Base-by-base conservation (phyloP, 768 basidiomycete species). In the Polyporus arcularius region DNA sequence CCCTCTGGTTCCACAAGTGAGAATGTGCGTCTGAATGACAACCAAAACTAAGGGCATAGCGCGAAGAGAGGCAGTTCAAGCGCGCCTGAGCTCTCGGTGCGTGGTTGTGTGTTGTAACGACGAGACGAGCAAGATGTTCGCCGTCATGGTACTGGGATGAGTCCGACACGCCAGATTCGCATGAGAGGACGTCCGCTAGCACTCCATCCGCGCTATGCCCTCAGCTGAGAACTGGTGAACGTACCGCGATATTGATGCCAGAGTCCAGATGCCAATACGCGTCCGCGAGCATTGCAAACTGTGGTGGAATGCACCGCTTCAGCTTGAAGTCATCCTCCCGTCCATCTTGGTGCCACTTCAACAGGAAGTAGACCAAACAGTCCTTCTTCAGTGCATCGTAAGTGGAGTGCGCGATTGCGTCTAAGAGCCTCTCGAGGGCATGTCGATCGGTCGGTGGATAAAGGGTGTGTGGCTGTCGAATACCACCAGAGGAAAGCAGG, bases 241-340 rank as follows among this genome's bases (percentile, higher is more conserved):
- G 63, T 72, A 92, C 91, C 49, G 81, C 71, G 53, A 89, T 71
- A 46, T 85, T 77, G n/a, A 80, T 77, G 11, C 88, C 89, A 2
- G 84, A 80, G 73, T 94, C 92, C 60, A 94, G 75, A 71, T 84
- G 75, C 88, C 89, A 94, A 75, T 94, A 94, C 68, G 92, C 92
- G 75, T 91, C 88, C n/a, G 89, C 84, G 49, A 94, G 80, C 4
- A 80, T 75, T 7, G 81, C 78, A 67, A 92, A 93, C 66, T 92
- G 92, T 3, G 90, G 87, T 4, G 89, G 85, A 61, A 94, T 87
- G 66, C 81, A 84, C 31, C 81, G 75, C n/a, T 71, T 83, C 72
- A 72, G 77, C 55, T 69, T 75, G 73, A 77, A 90, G 78, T 61
- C 72, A 67, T 62, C 79, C 69, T 79, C 89, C 76, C 70, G 80